These are phyloP conservation scores for Plantago ovata DNA, from an alignment of 257 asterid species.

Conservation along the genomic window DNA sequence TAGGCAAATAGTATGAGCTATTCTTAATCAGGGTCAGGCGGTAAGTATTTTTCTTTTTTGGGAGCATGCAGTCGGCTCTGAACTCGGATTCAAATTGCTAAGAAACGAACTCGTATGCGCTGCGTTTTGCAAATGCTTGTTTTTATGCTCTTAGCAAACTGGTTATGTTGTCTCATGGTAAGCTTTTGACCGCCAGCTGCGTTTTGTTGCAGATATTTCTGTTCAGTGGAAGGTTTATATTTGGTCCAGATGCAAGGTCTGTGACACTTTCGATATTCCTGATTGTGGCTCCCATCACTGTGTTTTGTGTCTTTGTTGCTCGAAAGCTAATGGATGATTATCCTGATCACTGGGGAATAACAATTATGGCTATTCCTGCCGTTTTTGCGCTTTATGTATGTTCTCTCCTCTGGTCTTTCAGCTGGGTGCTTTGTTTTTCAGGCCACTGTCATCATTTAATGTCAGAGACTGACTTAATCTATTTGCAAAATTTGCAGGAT, in stretches of 20 bases:
- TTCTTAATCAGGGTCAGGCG: neutral
- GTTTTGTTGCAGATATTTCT: constrained; percentile 62
- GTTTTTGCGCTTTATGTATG: constrained; percentile 72
- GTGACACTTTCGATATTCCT: constrained; percentile 75
- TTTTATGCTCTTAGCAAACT: neutral
- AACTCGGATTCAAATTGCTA: constrained; percentile 11
- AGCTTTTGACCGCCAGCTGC: constrained; percentile 17
- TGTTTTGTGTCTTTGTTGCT: constrained; percentile 88
- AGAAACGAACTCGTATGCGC: neutral
- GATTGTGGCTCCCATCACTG: constrained; percentile 76
- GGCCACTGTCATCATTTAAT: neutral
- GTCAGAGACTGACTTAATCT: neutral
- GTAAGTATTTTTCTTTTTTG: neutral
- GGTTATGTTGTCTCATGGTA: neutral
- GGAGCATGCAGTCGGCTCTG: neutral
- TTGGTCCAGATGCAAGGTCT: constrained; percentile 95
- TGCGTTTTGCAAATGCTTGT: neutral
- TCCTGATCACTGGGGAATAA: constrained; percentile 59
- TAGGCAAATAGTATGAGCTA: neutral
- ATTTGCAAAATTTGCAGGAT: constrained; percentile 46
- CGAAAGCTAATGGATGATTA: constrained; percentile 74
- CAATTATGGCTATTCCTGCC: constrained; percentile 66
- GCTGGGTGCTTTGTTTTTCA: neutral
- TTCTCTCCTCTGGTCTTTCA: constrained; percentile 25
- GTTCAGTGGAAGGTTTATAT: constrained; percentile 83